Evolutionary conservation across 345 rosid species (phyloP).

Genomic region (Gossypium longicalyx): DNA sequence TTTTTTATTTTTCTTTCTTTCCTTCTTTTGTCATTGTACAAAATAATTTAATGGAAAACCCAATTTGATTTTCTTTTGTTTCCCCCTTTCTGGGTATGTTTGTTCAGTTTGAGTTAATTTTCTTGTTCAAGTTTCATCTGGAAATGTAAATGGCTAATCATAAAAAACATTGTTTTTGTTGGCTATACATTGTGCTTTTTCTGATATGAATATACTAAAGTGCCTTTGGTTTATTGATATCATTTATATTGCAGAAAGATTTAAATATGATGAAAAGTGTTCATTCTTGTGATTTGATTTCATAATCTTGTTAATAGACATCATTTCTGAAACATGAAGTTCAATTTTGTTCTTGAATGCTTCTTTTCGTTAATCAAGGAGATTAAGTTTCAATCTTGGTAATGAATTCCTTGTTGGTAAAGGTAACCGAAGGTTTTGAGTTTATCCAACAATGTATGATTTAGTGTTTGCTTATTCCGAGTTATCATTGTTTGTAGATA

Average conservation of each 20-base stretch:
- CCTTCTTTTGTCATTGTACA: background rate
- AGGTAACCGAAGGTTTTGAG: background rate
- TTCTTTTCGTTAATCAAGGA: background rate
- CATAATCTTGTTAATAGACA: background rate
- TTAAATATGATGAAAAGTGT: background rate
- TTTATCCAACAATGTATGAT: background rate
- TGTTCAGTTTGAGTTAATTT: background rate
- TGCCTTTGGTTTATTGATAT: background rate
- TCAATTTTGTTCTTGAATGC: background rate
- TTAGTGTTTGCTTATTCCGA: background rate
- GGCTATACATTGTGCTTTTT: background rate
- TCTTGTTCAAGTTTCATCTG: background rate
- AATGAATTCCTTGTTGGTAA: background rate
- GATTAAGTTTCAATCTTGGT: background rate
- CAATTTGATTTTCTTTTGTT: background rate
- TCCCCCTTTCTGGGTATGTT: background rate
- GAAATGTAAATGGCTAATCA: background rate
- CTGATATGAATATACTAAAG: background rate
- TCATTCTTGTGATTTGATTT: too few species aligned
- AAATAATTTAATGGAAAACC: background rate
- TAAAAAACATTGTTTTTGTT: background rate
- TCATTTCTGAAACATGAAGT: background rate
- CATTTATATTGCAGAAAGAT: background rate
- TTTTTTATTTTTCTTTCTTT: background rate
- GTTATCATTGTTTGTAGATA: conserved; percentile 18